Percentiles rank a stretch among this genome's conserved stretches.
Conservation (phyloP, 176 grass and related monocot genomes). For the Zea luxurians region DNA sequence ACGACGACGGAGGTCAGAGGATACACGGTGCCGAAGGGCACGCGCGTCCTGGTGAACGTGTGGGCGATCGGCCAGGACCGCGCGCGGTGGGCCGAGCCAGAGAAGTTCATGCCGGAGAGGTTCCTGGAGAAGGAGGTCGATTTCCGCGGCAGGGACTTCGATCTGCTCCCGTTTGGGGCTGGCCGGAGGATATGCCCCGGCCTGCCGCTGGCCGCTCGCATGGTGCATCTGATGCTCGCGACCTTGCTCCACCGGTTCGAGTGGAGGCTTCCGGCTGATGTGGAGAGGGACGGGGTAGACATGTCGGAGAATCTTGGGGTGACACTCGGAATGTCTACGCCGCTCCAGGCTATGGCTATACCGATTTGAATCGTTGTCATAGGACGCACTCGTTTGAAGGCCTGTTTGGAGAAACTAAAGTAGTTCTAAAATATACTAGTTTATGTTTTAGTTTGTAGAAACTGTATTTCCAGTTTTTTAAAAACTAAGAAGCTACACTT, state of each 20-base stretch:
- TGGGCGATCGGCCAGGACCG: slow-evolving; percentile 50
- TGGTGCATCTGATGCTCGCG: slow-evolving; percentile 48
- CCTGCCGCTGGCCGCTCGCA: slow-evolving; percentile 34
- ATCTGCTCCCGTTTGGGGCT: slow-evolving; percentile 51
- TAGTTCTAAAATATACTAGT: too few species aligned
- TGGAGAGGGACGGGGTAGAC: slow-evolving; percentile 12
- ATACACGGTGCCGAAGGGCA: slow-evolving; percentile 43
- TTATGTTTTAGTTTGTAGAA: too few species aligned
- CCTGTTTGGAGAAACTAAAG: too few species aligned
- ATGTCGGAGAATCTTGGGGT: slow-evolving; percentile 28
- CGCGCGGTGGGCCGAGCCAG: slow-evolving; percentile 41
- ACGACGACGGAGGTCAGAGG: slow-evolving; percentile 29
- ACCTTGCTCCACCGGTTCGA: slow-evolving; percentile 46
- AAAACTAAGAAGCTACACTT: too few species aligned
- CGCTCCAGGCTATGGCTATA: slow-evolving; percentile 26
- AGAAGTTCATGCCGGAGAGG: slow-evolving; percentile 50
- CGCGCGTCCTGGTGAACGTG: slow-evolving; percentile 46
- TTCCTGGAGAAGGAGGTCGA: slow-evolving; percentile 39
- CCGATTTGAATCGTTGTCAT: background rate
- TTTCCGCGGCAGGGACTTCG: slow-evolving; percentile 42
- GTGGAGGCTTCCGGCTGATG: slow-evolving; percentile 37
- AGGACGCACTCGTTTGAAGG: background rate
- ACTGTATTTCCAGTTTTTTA: too few species aligned
- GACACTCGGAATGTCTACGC: background rate
- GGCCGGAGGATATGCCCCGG: slow-evolving; percentile 43